Evolutionary conservation across 1,139 yeast species (phyloP).

Genomic region (Protomyces inundatus): DNA sequence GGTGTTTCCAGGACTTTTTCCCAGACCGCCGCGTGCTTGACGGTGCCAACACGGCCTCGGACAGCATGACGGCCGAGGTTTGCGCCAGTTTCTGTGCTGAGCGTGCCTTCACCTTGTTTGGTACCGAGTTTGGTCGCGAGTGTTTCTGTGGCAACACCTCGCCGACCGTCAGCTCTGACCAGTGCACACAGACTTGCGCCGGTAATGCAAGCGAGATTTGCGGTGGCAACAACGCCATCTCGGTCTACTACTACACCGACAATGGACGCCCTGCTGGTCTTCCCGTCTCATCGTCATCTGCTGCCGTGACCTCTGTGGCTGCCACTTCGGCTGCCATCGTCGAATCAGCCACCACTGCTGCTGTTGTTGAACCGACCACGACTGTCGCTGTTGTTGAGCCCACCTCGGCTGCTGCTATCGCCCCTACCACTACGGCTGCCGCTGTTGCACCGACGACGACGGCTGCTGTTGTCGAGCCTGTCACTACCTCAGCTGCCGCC

Average conservation of each 20-base stretch:
- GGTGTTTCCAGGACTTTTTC: not conserved
- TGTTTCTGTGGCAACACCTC: not conserved
- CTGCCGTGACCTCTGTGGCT: not conserved
- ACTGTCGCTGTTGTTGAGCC: not conserved
- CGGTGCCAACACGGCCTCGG: not conserved
- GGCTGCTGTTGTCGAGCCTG: not conserved
- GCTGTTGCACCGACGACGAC: not conserved
- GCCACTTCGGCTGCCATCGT: not conserved
- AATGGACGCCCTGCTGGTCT: not conserved
- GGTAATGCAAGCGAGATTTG: not conserved
- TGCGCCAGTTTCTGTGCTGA: not conserved
- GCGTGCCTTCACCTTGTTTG: not conserved
- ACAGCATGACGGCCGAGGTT: not conserved
- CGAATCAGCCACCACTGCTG: not conserved
- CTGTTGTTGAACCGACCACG: not conserved
- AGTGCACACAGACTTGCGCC: not conserved
- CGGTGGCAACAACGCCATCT: conserved; percentile 1
- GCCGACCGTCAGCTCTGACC: not conserved
- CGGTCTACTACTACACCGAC: not conserved
- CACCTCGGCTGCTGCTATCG: too few species aligned
- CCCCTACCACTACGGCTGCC: too few species aligned
- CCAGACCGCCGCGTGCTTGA: not conserved
- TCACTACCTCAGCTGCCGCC: not conserved
- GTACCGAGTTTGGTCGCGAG: not conserved
- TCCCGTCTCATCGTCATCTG: not conserved